These are phyloP conservation scores for Lentinula sp. DNA, from an alignment of 768 basidiomycete species.

Conservation along the genomic window DNA sequence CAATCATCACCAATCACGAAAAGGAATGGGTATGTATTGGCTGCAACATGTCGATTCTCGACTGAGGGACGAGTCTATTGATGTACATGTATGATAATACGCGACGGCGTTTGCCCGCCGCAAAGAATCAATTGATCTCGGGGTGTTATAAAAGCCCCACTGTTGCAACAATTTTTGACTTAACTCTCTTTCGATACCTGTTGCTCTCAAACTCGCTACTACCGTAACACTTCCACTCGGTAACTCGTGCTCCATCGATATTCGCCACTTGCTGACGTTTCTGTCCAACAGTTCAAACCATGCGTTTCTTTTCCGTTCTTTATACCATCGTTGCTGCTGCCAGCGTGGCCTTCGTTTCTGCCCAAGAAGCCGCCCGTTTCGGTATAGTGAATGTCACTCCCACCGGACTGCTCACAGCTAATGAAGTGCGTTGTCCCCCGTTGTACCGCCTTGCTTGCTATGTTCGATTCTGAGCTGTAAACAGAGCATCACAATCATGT, in stretches of 20 bases:
- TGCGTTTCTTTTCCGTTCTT: conserved; percentile 1
- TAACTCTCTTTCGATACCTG: not conserved
- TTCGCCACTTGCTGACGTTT: not conserved
- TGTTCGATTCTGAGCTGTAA: too few species aligned
- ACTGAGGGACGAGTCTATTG: too few species aligned
- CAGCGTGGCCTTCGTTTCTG: not conserved
- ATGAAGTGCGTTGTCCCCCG: not conserved
- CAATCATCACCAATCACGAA: too few species aligned
- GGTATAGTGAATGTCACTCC: not conserved
- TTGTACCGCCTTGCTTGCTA: too few species aligned
- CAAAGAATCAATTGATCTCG: not conserved
- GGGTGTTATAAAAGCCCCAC: not conserved
- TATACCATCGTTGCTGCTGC: not conserved
- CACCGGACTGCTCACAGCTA: not conserved
- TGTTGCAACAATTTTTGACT: not conserved
- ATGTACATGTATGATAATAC: too few species aligned
- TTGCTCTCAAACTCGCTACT: not conserved
- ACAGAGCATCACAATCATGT: not conserved
- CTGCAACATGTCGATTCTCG: too few species aligned
- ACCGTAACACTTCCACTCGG: not conserved
- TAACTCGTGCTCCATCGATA: not conserved
- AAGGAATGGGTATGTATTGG: too few species aligned
- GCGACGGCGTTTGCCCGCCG: not conserved
- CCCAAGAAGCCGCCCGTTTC: conserved; percentile 1
- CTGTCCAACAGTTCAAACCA: not conserved